Evolutionary conservation across 495 filamentous ascomycete species (phyloP).

Genomic region (Hypoxylon fuscum): DNA sequence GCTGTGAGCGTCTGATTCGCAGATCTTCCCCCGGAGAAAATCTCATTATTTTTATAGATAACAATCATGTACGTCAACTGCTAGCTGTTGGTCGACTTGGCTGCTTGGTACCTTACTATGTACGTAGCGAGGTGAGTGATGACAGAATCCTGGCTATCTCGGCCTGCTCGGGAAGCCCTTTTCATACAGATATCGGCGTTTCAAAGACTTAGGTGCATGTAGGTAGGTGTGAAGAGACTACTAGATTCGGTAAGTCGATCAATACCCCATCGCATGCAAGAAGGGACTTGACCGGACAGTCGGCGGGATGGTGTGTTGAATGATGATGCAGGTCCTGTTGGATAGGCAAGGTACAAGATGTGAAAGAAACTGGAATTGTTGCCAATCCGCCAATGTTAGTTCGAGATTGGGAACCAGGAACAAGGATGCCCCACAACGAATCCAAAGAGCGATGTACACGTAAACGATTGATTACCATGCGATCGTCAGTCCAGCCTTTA

Average conservation of each 20-base stretch:
- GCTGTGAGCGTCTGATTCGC: conserved; percentile 25
- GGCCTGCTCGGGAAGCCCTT: conserved; percentile 13
- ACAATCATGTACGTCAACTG: conserved; percentile 29
- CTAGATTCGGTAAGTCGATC: conserved; percentile 28
- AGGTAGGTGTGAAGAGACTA: conserved; percentile 11
- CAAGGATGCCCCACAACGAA: conserved; percentile 33
- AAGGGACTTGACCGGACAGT: conserved; percentile 20
- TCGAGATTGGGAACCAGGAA: conserved; percentile 3
- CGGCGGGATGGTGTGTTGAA: not conserved
- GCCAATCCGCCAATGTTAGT: conserved; percentile 2
- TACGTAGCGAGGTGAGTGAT: conserved; percentile 1
- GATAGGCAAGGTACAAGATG: conserved; percentile 12
- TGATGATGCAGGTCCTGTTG: conserved; percentile 31
- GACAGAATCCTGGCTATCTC: conserved; percentile 11
- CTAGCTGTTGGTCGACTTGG: not conserved
- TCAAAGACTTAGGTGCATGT: not conserved
- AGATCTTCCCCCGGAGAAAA: conserved; percentile 29
- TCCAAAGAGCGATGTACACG: conserved; percentile 29
- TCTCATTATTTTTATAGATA: conserved; percentile 29
- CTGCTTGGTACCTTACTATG: too few species aligned
- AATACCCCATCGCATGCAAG: conserved; percentile 26
- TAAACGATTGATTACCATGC: conserved; percentile 29
- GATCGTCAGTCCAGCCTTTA: conserved; percentile 25
- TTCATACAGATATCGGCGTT: not conserved
- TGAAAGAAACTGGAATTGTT: conserved; percentile 33